Percentiles rank a stretch among this genome's conserved stretches.
Conservation (phyloP, 2,329 filamentous ascomycete species). For the Fusarium verticillioides region DNA sequence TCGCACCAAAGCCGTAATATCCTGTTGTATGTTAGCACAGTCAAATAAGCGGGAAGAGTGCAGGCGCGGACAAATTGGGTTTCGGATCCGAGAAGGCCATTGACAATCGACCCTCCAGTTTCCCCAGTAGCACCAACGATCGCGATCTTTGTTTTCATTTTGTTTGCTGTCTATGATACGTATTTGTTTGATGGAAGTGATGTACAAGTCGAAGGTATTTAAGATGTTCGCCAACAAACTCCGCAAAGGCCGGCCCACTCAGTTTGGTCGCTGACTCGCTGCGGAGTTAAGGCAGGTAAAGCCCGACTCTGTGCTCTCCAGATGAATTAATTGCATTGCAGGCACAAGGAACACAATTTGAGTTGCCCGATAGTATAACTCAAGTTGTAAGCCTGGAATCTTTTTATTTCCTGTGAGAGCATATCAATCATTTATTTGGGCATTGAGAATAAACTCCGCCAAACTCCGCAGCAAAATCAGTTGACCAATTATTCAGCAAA, state of each 20-base stretch:
- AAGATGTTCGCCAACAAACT: too few species aligned
- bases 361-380: not conserved
- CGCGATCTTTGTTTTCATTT: slow-evolving; percentile 39
- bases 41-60: not conserved
- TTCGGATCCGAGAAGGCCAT: slow-evolving; percentile 50
- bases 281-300: not conserved
- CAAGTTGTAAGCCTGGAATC: too few species aligned
- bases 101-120: slow-evolving; percentile 53
- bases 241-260: not conserved
- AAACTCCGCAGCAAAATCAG: not conserved
- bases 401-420: accelerated
- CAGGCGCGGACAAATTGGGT: slow-evolving; percentile 40
- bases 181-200: not conserved
- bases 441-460: not conserved
- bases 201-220: not conserved
- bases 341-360: not conserved
- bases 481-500: too few species aligned
- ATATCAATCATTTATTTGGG: accelerated
- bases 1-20: slow-evolving; percentile 60
- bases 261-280: not conserved
- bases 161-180: not conserved
- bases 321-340: not conserved
- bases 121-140: slow-evolving; percentile 56
- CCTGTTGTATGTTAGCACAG: slow-evolving; percentile 38
- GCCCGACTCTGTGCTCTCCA: not conserved